Base-by-base conservation (phyloP, 75 land plant species). In the Pinus albicaulis region DNA sequence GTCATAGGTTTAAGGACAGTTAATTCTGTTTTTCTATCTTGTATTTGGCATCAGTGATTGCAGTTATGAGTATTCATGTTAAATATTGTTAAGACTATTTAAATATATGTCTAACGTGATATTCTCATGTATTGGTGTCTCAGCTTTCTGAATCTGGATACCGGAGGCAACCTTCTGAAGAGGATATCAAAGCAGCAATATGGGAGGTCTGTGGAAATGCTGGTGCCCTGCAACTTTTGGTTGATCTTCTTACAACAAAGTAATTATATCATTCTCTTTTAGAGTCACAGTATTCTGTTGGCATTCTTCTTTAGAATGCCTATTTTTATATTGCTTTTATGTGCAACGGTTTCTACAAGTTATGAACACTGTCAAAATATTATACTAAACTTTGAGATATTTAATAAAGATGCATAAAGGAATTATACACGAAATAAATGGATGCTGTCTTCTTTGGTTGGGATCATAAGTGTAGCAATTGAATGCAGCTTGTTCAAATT, bases 201-300 rank as follows among this genome's bases (percentile, higher is more conserved):
- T 94, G 98, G 99, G 98, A 96, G 80, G 87, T 82, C 72, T 96
- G 98, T 86, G 99, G 99, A 34, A 92, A 96, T 84, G 79, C 83
- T 70, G 95, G 91, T 2, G 95, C 95, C 69, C 74, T 96, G 48
- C 92, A 90, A 69, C 57, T 96, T 77, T 90, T 96, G 58, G 86
- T 90, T 53, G 92, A 94, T 80, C 93, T 96, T 84, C 90, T 96
- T 60, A 71, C 77, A 12, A 62, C 74, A 41, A 94, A 85, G 98
- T 94, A 93, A 83, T 58, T 20, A 41, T 73, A 26, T 23, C 19
- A 28, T 71, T 38, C 55, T 56, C 36, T 22, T 82, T 41, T 26
- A 70, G 3, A 13, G 2, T 36, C 55, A 17, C 44, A 14, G 53
- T 44, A 34, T 36, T 75, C 5, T 57, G 26, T 56, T 41, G 38